Percentiles rank a stretch among this genome's conserved stretches.
Evolutionary conservation across 371 early-diverging fungal species (phyloP).

Genomic region (Mortierella sp.): DNA sequence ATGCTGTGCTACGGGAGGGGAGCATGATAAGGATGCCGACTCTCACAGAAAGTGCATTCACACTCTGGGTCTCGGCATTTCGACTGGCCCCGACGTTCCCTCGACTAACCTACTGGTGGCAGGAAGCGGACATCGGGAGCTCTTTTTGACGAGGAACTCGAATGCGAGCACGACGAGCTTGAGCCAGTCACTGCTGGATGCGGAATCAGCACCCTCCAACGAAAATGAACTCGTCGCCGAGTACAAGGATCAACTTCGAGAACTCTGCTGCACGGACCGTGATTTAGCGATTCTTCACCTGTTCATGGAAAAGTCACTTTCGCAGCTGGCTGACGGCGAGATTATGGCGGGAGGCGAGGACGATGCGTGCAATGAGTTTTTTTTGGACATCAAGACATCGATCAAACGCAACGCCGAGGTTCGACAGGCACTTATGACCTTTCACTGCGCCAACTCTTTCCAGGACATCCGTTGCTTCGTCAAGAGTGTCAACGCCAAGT

Average conservation of each 20-base stretch:
- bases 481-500: conserved; percentile 70
- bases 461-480: conserved; percentile 76
- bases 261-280: conserved; percentile 52
- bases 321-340: conserved; percentile 64
- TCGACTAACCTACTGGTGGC: conserved; percentile 12
- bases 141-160: conserved; percentile 28
- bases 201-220: conserved; percentile 20
- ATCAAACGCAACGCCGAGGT: conserved; percentile 45
- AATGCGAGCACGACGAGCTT: conserved; percentile 47
- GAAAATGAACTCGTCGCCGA: conserved; percentile 38
- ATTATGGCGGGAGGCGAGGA: conserved; percentile 62
- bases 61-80: conserved; percentile 33
- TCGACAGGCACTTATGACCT: conserved; percentile 37
- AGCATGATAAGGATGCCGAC: conserved; percentile 4
- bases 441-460: conserved; percentile 56
- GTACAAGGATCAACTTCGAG: conserved; percentile 54
- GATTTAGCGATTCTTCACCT: conserved; percentile 68
- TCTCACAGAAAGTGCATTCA: conserved; percentile 35
- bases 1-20: not conserved
- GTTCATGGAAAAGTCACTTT: conserved; percentile 68
- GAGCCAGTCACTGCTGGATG: conserved; percentile 39
- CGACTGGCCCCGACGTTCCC: conserved; percentile 6
- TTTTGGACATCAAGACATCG: conserved; percentile 42
- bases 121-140: conserved; percentile 21
- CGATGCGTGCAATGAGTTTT: conserved; percentile 61